Evolutionary conservation across 257 asterid genomes (phyloP).

Genomic region (Fraxinus cuspidata): DNA sequence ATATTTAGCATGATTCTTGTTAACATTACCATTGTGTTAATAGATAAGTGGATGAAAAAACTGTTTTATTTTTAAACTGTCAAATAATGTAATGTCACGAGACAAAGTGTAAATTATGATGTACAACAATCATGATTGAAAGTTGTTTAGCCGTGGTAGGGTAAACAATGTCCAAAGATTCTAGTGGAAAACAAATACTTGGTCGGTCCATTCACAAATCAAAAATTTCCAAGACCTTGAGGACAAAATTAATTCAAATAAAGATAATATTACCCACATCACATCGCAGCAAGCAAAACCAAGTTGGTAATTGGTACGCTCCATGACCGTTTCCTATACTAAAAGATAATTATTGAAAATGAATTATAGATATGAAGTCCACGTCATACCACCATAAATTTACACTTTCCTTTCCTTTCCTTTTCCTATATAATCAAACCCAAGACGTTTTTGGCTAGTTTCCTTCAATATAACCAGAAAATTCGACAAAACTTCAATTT

Average conservation of each 20-base stretch:
- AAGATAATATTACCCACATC: background rate
- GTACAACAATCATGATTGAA: no score
- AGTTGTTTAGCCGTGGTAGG: no score
- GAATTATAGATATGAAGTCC: slow-evolving; percentile 23
- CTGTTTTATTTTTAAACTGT: no score
- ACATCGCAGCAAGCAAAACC: background rate
- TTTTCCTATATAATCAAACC: background rate
- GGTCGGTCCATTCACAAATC: background rate
- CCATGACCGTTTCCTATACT: background rate
- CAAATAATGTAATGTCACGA: no score
- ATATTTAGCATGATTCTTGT: no score
- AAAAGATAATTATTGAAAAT: background rate
- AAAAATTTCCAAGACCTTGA: background rate
- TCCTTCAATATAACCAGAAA: background rate
- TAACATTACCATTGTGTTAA: no score
- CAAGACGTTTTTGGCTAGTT: background rate
- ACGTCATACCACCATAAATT: slow-evolving; percentile 26
- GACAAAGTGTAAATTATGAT: no score
- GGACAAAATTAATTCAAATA: background rate
- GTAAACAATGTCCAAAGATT: no score
- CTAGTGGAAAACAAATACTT: slow-evolving; percentile 24
- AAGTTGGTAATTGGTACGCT: background rate
- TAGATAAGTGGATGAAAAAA: no score
- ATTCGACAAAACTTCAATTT: background rate
- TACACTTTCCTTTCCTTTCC: background rate